Base-by-base conservation (phyloP, 2,329 filamentous ascomycete species). In the Ciborinia camelliae region DNA sequence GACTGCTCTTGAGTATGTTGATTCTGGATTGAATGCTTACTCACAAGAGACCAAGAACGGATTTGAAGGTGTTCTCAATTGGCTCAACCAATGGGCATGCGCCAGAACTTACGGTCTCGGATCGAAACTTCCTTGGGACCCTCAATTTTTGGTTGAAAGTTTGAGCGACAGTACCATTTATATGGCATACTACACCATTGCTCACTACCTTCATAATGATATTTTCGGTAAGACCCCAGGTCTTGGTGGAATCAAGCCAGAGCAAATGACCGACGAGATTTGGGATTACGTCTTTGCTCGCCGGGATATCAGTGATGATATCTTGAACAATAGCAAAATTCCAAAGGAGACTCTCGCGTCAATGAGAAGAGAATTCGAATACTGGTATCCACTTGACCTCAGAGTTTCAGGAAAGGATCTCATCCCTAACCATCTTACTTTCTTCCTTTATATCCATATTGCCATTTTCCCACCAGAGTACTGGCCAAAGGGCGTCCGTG, bases 41-140 rank as follows among this genome's bases (percentile, higher is more conserved):
- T 86, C 83, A n/a, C 76, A 81, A 39, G 90, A 93, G 75, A 89
- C 91, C 57, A 89, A 87, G 77, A 86, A 93, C 75, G 86, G 86
- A 8, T 96, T 98, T 75, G 86, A 92, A 76, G 88, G 89, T 69
- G 93, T 94, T 47, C 82, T 99, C 51, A 87, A 89, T 76, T 99
- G 95, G 95, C 83, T 99, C 68, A 92, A 91, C 76, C 91, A 95
- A 76, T 99, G 95, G 95, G 94, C 95, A 50, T 97, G 93, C 75
- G 91, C 92, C 59, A 85, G 95, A 76, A 91, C 90, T 10, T 99
- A 92, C 72, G 95, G 95, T 75, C 84, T 98, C 55, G 95, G 95
- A 54, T 95, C 94, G 5, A 95, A 92, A 79, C 86, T 99, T 53
- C 95, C 95, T 12, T 99, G 95, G 93, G 95, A 98, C 73, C 84